Conservation (phyloP, 2,329 filamentous ascomycete species). For the Cryphonectria japonica region DNA sequence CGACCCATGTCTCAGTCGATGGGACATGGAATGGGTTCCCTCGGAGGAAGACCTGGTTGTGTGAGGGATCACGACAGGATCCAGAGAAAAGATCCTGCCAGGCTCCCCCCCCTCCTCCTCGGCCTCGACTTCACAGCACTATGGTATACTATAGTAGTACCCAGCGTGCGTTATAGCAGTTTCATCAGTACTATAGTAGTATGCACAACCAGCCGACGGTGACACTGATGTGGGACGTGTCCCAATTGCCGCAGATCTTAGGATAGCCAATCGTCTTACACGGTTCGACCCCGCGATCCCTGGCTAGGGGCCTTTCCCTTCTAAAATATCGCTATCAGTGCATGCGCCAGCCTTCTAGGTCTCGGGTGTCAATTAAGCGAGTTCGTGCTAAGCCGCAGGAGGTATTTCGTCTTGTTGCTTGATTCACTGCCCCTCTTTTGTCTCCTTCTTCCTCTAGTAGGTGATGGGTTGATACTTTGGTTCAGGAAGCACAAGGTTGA, state of each 20-base stretch:
- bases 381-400: not conserved
- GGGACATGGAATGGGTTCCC: not conserved
- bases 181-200: not conserved
- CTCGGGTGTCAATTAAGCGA: not conserved
- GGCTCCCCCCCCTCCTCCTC: not conserved
- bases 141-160: not conserved
- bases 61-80: not conserved
- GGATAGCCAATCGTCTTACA: constrained; percentile 27
- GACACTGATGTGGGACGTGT: constrained; percentile 3
- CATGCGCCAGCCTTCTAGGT: not conserved
- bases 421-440: not conserved
- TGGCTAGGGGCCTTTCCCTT: not conserved
- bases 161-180: not conserved
- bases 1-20: not conserved
- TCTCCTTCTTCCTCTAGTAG: not conserved
- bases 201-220: not conserved
- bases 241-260: constrained; percentile 10
- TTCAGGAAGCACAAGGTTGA: not conserved
- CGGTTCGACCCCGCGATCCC: not conserved
- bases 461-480: not conserved
- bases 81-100: not conserved
- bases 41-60: not conserved
- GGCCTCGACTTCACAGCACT: not conserved
- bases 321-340: constrained; percentile 10
- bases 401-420: not conserved